Evolutionary conservation across 306 rosid species (phyloP).

Genomic region (Calophaca sinica): DNA sequence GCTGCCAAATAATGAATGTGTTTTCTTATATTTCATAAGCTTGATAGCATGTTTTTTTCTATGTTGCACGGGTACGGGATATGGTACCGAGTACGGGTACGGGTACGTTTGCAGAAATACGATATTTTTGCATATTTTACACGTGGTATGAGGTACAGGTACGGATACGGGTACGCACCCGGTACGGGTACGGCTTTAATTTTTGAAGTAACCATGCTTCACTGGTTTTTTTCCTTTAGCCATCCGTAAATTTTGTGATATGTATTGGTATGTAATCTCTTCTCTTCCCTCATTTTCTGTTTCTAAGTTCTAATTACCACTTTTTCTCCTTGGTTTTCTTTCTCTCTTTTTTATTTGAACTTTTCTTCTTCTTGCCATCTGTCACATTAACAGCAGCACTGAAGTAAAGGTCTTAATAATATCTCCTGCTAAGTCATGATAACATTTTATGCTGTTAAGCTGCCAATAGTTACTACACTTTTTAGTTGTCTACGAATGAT

Average conservation of each 20-base stretch:
- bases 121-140: too few species aligned
- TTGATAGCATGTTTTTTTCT: too few species aligned
- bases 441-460: conserved; percentile 26
- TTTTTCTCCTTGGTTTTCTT: conserved; percentile 4
- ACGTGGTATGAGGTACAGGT: too few species aligned
- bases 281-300: background rate
- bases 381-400: conserved; percentile 24
- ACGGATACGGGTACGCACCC: too few species aligned
- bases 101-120: too few species aligned
- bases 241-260: conserved; percentile 8
- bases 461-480: conserved; percentile 3
- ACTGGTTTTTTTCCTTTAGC: background rate
- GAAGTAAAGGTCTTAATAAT: too few species aligned
- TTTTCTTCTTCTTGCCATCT: background rate
- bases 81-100: too few species aligned
- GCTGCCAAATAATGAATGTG: background rate
- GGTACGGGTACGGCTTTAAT: too few species aligned
- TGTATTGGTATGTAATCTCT: conserved; percentile 3
- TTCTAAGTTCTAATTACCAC: background rate
- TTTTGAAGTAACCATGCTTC: too few species aligned
- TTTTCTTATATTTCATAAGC: conserved; percentile 12
- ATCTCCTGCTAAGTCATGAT: conserved; percentile 12
- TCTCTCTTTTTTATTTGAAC: background rate
- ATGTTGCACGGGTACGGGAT: too few species aligned
- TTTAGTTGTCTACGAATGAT: conserved; percentile 8